Evolutionary conservation across 2,329 filamentous ascomycete genomes (phyloP), one percentile per base, ranked within the genome.

Genomic region (Lachnellula hyalina): DNA sequence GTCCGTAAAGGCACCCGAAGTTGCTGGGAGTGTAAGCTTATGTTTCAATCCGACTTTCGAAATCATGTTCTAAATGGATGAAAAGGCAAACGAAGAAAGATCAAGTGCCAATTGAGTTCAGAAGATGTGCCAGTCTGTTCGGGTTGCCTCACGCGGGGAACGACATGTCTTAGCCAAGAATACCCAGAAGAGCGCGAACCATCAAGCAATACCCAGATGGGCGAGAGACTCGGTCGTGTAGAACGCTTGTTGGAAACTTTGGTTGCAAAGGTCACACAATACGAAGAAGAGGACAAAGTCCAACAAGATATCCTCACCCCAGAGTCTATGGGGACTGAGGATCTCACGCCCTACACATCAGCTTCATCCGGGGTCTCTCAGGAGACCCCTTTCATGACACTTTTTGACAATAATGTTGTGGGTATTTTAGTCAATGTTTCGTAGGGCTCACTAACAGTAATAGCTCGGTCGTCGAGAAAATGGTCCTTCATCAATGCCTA

Each of bases 1-100:
- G 56, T 68, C 6, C 54, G 67, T 11, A 82, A 81, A 51, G 80
- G 80, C n/a, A 83, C 80, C 0, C 72, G 68, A 28, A 81, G 78
- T 53, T 83, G 80, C 64, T 82, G 79, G 79, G 79, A 82, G 60
- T 83, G 80, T 72, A 79, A 79, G 66, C 19, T 40, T 35, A 11
- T 21, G n/a, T n/a, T 32, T 28, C 47, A 21, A 45, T 11, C 17
- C 23, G 19, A 12, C 47, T 34, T 38, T 47, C 40, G 42, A 34
- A 34, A 55, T 54, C 25, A 51, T 52, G 12, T 51, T 49, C 44
- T 55, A 42, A 28, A 53, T 42, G 17, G 48, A n/a, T 15, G 19
- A 38, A 42, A 54, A 65, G 64, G 62, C 56, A 68, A 68, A 57
- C 73, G 77, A 49, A 73, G 79, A 23, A 83, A 83, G 67, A 72